A percentile compares a stretch with the other conserved stretches of the same genome.
Evolutionary conservation across 768 basidiomycete species (phyloP).

Genomic region (Suillus placidus): DNA sequence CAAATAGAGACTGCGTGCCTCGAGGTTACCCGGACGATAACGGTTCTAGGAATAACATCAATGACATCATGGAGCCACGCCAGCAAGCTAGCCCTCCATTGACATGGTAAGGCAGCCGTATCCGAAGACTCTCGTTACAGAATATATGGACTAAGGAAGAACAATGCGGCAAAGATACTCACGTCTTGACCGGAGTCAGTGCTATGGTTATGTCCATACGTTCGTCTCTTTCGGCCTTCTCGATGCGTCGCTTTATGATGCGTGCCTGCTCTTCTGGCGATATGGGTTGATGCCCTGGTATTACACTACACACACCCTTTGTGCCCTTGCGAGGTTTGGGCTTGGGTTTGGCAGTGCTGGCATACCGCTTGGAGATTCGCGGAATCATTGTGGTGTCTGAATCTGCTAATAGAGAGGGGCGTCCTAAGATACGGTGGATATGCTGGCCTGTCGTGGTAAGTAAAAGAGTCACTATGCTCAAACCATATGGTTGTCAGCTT

Average conservation of each 20-base stretch:
- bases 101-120: background rate
- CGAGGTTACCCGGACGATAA: background rate
- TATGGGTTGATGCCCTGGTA: constrained; percentile 23
- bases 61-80: constrained; percentile 6
- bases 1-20: background rate
- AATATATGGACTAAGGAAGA: background rate
- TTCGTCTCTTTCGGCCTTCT: constrained; percentile 48
- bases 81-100: background rate
- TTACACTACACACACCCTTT: constrained; percentile 1
- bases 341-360: constrained; percentile 4
- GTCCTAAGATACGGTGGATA: background rate
- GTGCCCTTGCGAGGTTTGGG: constrained; percentile 4
- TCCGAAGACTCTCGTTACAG: background rate
- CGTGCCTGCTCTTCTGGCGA: constrained; percentile 21
- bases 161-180: constrained; percentile 14
- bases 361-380: constrained; percentile 11
- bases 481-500: background rate
- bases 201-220: constrained; percentile 39
- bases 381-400: constrained; percentile 10
- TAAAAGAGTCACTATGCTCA: background rate
- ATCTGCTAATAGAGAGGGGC: background rate
- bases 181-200: constrained; percentile 42
- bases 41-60: background rate
- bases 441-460: background rate
- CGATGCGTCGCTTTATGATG: constrained; percentile 27